Evolutionary conservation across 164 flowering plant species (phyloP).

Genomic region (Sedum album): DNA sequence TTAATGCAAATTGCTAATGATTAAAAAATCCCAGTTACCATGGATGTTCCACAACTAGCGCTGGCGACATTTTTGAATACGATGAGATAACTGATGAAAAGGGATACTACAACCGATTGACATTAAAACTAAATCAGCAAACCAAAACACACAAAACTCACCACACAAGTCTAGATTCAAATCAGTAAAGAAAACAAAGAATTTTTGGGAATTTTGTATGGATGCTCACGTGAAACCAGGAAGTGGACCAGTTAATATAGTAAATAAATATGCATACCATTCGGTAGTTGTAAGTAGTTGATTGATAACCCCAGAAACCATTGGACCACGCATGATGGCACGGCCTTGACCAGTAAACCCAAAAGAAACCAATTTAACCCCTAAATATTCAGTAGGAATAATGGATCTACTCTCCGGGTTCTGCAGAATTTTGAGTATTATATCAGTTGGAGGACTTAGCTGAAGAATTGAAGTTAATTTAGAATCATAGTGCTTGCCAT

Average conservation of each 20-base stretch:
- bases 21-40: no score
- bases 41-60: neutral
- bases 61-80: neutral
- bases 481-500: slow-evolving; percentile 43
- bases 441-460: slow-evolving; percentile 8
- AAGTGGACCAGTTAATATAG: neutral
- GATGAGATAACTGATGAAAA: no score
- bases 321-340: slow-evolving; percentile 97
- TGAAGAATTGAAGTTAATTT: neutral
- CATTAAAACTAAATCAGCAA: no score
- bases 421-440: slow-evolving; percentile 34
- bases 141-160: no score
- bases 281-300: slow-evolving; percentile 91
- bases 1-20: neutral
- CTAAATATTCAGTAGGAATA: slow-evolving; percentile 88
- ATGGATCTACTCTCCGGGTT: slow-evolving; percentile 80
- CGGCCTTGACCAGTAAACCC: slow-evolving; percentile 99
- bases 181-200: neutral
- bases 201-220: neutral
- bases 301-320: slow-evolving; percentile 96
- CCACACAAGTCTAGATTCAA: no score
- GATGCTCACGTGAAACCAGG: neutral
- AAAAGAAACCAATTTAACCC: slow-evolving; percentile 92
- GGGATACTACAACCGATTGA: no score
- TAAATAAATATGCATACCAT: slow-evolving; percentile 45